Evolutionary conservation across 345 rosid species (phyloP).

Genomic region (Carallia brachiata): DNA sequence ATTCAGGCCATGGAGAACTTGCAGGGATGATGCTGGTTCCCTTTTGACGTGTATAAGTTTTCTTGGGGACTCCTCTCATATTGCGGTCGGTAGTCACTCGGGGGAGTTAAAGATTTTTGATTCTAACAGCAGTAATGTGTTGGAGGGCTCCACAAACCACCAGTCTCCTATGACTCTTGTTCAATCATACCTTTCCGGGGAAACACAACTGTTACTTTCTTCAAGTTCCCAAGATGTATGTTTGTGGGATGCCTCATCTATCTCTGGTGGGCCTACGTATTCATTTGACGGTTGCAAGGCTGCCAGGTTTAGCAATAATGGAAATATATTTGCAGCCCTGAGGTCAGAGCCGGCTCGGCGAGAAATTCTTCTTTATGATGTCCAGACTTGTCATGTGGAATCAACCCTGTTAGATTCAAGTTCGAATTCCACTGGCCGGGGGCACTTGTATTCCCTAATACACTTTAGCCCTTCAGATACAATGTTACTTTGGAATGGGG

Average conservation of each 20-base stretch:
- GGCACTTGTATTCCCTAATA: constrained; percentile 66
- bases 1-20: constrained; percentile 92
- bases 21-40: constrained; percentile 77
- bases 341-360: constrained; percentile 52
- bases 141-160: constrained; percentile 78
- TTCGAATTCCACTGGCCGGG: constrained; percentile 59
- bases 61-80: constrained; percentile 68
- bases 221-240: constrained; percentile 82
- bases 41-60: constrained; percentile 80
- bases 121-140: constrained; percentile 55
- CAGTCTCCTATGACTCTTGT: constrained; percentile 70
- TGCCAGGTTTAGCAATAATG: constrained; percentile 87
- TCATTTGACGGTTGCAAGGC: constrained; percentile 81
- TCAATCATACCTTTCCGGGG: constrained; percentile 62
- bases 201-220: constrained; percentile 72
- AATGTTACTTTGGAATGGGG: constrained; percentile 91
- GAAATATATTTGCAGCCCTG: constrained; percentile 66
- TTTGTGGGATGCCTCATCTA: constrained; percentile 80
- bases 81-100: constrained; percentile 88
- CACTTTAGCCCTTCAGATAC: constrained; percentile 87
- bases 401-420: constrained; percentile 57
- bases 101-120: constrained; percentile 84
- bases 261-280: constrained; percentile 66
- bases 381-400: constrained; percentile 58
- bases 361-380: constrained; percentile 86